phyloP scores from a whole-genome alignment of 176 grass and related monocot genomes.

The Hordeum vulgare region MorexV3_pseudomolecules_assembly NC_058523.1:46993015-46993514 shows the following conservation, averaged over 20 bases:
- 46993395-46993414: background rate
- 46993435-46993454: background rate
- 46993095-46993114: no score
- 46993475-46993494: slow-evolving; percentile 42
- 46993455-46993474: slow-evolving; percentile 25
- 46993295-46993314: background rate
- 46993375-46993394: background rate
- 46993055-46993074: no score
- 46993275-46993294: background rate
- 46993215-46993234: slow-evolving; percentile 8
- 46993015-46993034: no score
- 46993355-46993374: background rate
- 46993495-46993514: slow-evolving; percentile 59
- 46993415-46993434: background rate
- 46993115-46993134: no score
- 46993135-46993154: no score
- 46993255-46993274: background rate
- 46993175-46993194: background rate
- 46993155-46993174: background rate
- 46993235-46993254: background rate
- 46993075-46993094: no score
- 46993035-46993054: no score
- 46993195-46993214: background rate
- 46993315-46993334: slow-evolving; percentile 2
- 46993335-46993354: slow-evolving; percentile 1